Evolutionary conservation across 257 asterid genomes (phyloP).

Genomic region (Solanum paucissectum): DNA sequence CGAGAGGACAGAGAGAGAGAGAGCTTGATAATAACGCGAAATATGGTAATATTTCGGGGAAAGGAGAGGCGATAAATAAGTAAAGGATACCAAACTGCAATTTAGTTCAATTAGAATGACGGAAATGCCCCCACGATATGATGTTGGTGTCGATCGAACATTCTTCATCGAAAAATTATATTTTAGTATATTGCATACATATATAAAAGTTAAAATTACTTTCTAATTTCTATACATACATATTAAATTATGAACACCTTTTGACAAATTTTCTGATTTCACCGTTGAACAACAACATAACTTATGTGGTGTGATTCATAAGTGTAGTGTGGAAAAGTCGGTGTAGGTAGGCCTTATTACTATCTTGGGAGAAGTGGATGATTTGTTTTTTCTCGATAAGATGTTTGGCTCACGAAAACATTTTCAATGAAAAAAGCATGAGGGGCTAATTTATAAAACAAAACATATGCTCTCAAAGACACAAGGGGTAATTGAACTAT

Average conservation of each 20-base stretch:
- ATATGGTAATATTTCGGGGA: background rate
- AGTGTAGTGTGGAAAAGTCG: fast-evolving
- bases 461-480: background rate
- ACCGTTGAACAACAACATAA: background rate
- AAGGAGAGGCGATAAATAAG: background rate
- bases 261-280: too few species aligned
- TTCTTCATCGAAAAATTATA: too few species aligned
- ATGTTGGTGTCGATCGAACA: too few species aligned
- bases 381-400: too few species aligned
- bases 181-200: background rate
- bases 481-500: too few species aligned
- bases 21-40: background rate
- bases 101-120: background rate
- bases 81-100: background rate
- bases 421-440: background rate
- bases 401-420: background rate
- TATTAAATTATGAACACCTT: too few species aligned
- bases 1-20: background rate
- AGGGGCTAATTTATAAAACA: too few species aligned
- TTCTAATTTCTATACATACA: background rate
- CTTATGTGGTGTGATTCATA: background rate
- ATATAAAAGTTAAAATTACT: background rate
- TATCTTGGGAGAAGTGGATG: background rate
- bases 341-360: background rate
- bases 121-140: background rate